phyloP scores from a whole-genome alignment of 2,329 filamentous ascomycete species.

The Botryosphaeria dothidea region DNA sequence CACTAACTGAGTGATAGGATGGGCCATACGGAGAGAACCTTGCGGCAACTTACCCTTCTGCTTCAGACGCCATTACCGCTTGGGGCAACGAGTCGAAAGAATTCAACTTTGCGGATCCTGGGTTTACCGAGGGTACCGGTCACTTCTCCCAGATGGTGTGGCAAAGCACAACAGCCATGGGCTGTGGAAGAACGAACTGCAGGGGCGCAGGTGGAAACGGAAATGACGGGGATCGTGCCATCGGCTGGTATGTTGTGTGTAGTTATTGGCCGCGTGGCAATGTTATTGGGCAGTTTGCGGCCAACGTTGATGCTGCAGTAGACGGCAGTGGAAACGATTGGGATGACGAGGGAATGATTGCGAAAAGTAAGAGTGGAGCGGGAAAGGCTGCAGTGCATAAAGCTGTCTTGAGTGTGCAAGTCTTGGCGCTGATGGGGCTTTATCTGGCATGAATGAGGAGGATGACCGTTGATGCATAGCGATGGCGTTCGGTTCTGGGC shows the following conservation, averaged over 20 bases:
- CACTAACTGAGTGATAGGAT: too few species aligned
- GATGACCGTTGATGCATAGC: neutral
- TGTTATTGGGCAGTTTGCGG: conserved; percentile 33
- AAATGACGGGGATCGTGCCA: neutral
- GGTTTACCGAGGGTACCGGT: conserved; percentile 45
- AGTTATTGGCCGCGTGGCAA: conserved; percentile 42
- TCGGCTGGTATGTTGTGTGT: conserved; percentile 31
- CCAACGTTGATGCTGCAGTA: conserved; percentile 32
- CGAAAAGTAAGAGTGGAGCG: neutral
- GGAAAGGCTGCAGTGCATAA: neutral
- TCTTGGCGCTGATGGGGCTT: neutral
- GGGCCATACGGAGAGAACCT: conserved; percentile 75
- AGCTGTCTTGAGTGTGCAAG: neutral
- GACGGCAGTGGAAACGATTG: conserved; percentile 4
- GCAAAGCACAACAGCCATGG: conserved; percentile 27
- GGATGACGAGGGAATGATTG: conserved; percentile 7
- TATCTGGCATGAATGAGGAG: neutral
- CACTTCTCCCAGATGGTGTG: conserved; percentile 35
- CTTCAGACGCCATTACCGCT: conserved; percentile 59
- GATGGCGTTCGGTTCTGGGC: neutral
- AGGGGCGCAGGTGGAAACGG: conserved; percentile 19
- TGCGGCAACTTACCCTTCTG: conserved; percentile 65
- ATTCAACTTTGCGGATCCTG: conserved; percentile 61
- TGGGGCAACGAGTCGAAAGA: conserved; percentile 64
- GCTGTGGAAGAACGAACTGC: conserved; percentile 27